Evolutionary conservation across 495 filamentous ascomycete species (phyloP).

Genomic region (Aspergillus wentii): DNA sequence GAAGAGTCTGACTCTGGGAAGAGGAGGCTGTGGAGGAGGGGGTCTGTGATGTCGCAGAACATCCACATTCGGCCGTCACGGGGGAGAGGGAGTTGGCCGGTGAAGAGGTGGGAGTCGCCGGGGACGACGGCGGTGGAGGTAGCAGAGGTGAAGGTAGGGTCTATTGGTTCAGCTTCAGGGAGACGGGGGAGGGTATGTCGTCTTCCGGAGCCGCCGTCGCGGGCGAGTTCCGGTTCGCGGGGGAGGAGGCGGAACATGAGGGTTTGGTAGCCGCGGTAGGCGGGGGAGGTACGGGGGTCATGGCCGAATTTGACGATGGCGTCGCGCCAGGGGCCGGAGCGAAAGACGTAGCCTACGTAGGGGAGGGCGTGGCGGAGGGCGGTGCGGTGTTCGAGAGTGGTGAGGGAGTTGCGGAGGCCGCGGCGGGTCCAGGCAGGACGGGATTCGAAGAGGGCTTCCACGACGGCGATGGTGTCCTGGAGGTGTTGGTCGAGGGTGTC

Average conservation of each 20-base stretch:
- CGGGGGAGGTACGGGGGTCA: conserved; percentile 72
- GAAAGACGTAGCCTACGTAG: conserved; percentile 85
- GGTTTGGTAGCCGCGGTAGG: conserved; percentile 79
- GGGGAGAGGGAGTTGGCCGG: conserved; percentile 58
- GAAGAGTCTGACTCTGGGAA: conserved; percentile 9
- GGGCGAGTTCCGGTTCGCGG: conserved; percentile 72
- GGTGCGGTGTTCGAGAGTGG: conserved; percentile 43
- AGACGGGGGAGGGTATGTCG: conserved; percentile 20
- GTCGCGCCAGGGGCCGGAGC: conserved; percentile 85
- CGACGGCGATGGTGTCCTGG: conserved; percentile 50
- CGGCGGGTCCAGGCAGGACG: conserved; percentile 86
- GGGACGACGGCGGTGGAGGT: background rate
- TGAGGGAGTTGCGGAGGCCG: conserved; percentile 62
- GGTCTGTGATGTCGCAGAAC: conserved; percentile 85
- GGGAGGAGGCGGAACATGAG: conserved; percentile 72
- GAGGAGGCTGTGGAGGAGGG: conserved; percentile 47
- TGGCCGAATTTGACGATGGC: conserved; percentile 77
- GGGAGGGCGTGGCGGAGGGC: conserved; percentile 60
- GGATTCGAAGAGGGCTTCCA: conserved; percentile 58
- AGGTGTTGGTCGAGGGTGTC: conserved; percentile 43
- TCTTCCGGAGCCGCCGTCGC: conserved; percentile 61
- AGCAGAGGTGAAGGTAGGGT: background rate
- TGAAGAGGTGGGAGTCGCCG: conserved; percentile 68
- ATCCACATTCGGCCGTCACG: conserved; percentile 86
- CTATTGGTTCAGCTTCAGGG: background rate